A percentile compares a stretch with the other conserved stretches of the same genome.
Evolutionary conservation across 139 green algal genomes (phyloP).

Genomic region (Pseudopediastrum boryanum): DNA sequence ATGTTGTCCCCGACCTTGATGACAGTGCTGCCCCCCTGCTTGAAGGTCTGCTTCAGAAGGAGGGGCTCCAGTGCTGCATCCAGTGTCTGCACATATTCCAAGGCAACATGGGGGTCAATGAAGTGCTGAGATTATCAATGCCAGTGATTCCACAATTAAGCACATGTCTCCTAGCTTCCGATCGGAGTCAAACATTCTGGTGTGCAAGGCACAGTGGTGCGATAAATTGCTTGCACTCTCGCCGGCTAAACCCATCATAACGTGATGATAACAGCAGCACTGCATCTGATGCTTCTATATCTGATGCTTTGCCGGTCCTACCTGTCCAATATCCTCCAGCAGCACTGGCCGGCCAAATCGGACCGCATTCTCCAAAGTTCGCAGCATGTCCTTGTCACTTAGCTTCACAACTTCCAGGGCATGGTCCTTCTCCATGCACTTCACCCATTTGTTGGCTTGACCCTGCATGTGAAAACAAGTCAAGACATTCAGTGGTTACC

Average conservation of each 20-base stretch:
- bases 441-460: constrained; percentile 86
- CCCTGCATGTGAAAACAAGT: constrained; percentile 44
- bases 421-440: constrained; percentile 76
- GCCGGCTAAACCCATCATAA: no score
- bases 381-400: constrained; percentile 77
- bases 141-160: no score
- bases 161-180: no score
- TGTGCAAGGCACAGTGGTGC: no score
- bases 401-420: constrained; percentile 85
- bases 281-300: no score
- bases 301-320: no score
- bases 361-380: constrained; percentile 77
- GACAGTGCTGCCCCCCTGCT: constrained; percentile 78
- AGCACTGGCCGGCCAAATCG: constrained; percentile 69
- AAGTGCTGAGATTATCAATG: neutral
- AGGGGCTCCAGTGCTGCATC: constrained; percentile 81
- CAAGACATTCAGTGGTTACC: neutral
- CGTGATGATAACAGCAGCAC: no score
- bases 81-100: constrained; percentile 68
- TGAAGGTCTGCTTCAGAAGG: constrained; percentile 81
- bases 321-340: constrained; percentile 86
- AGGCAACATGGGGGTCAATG: neutral
- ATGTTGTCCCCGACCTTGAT: constrained; percentile 89
- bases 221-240: no score
- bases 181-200: no score